Evolutionary conservation across 2,329 filamentous ascomycete genomes (phyloP).

Genomic region (Chrysoporthe deuterocubensis): DNA sequence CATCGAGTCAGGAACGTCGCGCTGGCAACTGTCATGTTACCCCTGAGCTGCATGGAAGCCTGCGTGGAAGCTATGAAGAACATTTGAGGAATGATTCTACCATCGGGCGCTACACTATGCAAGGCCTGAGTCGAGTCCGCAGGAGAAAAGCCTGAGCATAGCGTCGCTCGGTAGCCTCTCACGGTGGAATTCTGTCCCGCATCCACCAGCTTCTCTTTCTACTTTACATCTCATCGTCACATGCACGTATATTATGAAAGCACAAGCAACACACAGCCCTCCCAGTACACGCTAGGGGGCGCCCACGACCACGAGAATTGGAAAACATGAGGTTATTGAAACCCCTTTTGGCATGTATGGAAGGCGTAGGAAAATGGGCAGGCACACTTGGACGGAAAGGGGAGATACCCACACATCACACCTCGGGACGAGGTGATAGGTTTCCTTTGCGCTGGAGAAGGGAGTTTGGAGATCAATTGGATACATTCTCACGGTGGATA

Average conservation of each 20-base stretch:
- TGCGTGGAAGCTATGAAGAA: slow-evolving; percentile 15
- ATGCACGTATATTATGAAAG: slow-evolving; percentile 8
- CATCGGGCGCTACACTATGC: slow-evolving; percentile 4
- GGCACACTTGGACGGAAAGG: slow-evolving; percentile 16
- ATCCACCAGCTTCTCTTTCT: background rate
- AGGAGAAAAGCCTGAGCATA: background rate
- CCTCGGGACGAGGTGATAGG: slow-evolving; percentile 17
- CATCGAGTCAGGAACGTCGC: slow-evolving; percentile 19
- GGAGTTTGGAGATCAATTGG: slow-evolving; percentile 6
- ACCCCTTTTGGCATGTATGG: slow-evolving; percentile 20
- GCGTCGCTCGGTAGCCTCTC: background rate
- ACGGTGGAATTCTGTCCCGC: background rate
- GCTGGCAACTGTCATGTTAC: slow-evolving; percentile 14
- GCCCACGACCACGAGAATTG: slow-evolving; percentile 16
- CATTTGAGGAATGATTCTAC: slow-evolving; percentile 18
- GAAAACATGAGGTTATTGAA: slow-evolving; percentile 10
- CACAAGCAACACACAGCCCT: slow-evolving; percentile 16
- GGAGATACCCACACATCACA: slow-evolving; percentile 18
- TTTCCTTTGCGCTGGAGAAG: background rate
- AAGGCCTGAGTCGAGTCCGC: slow-evolving; percentile 10
- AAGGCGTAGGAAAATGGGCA: slow-evolving; percentile 16
- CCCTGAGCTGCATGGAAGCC: slow-evolving; percentile 22
- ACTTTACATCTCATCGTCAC: background rate
- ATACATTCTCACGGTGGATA: background rate
- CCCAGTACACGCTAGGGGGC: slow-evolving; percentile 4